Evolutionary conservation across 768 basidiomycete genomes (phyloP), one percentile per base, ranked within the genome.

Genomic region (Rubroboletus pulcherrimus): DNA sequence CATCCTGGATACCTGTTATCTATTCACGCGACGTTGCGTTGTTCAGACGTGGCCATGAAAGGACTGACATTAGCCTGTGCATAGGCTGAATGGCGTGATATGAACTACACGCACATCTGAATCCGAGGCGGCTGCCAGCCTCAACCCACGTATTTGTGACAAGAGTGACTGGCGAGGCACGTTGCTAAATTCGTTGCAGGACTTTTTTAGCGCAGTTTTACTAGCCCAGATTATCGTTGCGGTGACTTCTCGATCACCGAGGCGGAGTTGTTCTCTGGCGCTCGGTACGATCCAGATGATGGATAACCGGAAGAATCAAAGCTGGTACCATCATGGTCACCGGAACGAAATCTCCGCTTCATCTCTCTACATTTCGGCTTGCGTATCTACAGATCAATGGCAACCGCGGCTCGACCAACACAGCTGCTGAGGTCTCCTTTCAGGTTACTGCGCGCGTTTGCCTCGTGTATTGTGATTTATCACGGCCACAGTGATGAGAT

Each of bases 231-330:
- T 59, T 26, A 51, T 56, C 41, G 42, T 57, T 33, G 35, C 58
- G 70, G 67, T 47, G 26, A 61, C 49, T 59, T 59, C n/a, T 49
- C 51, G 56, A 51, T 63, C 42, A 58, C 70, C 68, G 67, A 30
- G 44, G 53, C 60, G 56, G 60, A 54, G 51, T 52, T 46, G 40
- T 43, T 55, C 38, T 35, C 43, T 52, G 49, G 51, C 19, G 41
- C 49, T 38, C 26, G 24, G 29, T 30, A 31, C 31, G 35, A 55
- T 4, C 3, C 26, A 12, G 33, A 51, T 31, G 11, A 30, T 58
- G 53, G 54, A 49, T 66, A 31, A 40, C 57, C 61, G 62, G 54
- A 51, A 53, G 56, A 55, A 60, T 31, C 8, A 44, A 49, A 48
- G n/a, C 38, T 35, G 53, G 24, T 30, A 41, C 31, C 43, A 41